Conservation (phyloP, 2,329 filamentous ascomycete genomes). For the Cercospora sesami region DNA sequence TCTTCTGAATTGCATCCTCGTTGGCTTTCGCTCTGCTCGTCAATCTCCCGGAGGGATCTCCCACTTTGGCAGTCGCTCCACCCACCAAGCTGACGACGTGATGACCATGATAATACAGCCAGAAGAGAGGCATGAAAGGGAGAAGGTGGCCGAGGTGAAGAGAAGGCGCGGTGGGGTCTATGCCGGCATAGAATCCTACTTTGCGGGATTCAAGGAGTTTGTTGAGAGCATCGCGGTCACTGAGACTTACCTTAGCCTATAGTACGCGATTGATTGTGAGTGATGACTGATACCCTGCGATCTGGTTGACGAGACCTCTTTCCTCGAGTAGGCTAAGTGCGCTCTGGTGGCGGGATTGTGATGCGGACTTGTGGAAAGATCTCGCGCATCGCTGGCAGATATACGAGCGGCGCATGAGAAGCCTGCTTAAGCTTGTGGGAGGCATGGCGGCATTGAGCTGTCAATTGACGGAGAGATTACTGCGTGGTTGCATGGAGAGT, state of each 20-base stretch:
- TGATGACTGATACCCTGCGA: constrained; percentile 61
- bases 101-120: constrained; percentile 77
- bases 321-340: constrained; percentile 65
- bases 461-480: neutral
- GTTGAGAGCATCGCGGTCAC: constrained; percentile 57
- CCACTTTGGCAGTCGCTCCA: constrained; percentile 71
- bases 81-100: constrained; percentile 62
- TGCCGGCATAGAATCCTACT: constrained; percentile 74
- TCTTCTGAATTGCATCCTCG: constrained; percentile 58
- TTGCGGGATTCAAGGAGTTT: constrained; percentile 64
- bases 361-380: neutral
- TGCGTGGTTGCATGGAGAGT: neutral
- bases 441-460: constrained; percentile 9
- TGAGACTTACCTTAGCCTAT: constrained; percentile 25
- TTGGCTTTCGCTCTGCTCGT: constrained; percentile 59
- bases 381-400: constrained; percentile 12
- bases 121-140: constrained; percentile 80
- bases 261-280: constrained; percentile 15
- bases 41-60: constrained; percentile 73
- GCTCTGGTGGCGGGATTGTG: constrained; percentile 12
- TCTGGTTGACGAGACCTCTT: constrained; percentile 71
- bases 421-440: constrained; percentile 4
- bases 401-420: constrained; percentile 4
- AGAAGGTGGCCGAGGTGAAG: constrained; percentile 79
- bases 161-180: constrained; percentile 78